phyloP scores from a whole-genome alignment of 164 flowering plant genomes.

The Piper longum region DNA sequence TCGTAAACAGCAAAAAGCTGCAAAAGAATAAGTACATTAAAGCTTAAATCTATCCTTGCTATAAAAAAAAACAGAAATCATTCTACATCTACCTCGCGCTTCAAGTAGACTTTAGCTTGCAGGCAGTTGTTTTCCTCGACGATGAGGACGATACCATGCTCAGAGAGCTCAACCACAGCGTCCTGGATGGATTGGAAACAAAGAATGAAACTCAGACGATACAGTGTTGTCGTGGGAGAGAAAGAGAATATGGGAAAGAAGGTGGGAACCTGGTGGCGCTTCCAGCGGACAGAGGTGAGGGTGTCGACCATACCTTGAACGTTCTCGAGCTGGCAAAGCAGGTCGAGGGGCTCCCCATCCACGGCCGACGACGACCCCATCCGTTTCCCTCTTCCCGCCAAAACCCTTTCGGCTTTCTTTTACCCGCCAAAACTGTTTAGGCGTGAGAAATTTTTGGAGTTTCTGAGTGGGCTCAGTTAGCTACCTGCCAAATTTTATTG shows the following conservation, averaged over 20 bases:
- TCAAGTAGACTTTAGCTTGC: conserved; percentile 93
- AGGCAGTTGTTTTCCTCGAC: conserved; percentile 87
- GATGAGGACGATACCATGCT: conserved; percentile 78
- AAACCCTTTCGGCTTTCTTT: neutral
- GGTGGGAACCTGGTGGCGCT: conserved; percentile 55
- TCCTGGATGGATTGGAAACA: conserved; percentile 26
- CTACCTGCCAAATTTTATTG: neutral
- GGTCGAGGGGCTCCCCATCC: conserved; percentile 40
- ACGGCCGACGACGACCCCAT: conserved; percentile 42
- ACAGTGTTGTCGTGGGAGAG: neutral
- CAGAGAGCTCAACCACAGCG: conserved; percentile 73
- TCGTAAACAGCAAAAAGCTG: conserved; percentile 55
- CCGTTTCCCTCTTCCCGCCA: conserved; percentile 34
- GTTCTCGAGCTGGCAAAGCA: conserved; percentile 69
- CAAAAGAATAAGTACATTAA: neutral
- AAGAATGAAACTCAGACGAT: no score
- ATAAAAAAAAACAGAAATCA: neutral
- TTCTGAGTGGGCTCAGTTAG: neutral
- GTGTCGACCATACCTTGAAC: conserved; percentile 90
- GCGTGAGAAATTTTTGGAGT: neutral
- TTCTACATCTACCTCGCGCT: conserved; percentile 33
- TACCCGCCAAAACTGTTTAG: no score
- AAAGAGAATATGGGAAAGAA: neutral
- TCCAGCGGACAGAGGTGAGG: conserved; percentile 87
- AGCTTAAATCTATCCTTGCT: no score